Evolutionary conservation across 805 yeast genomes (phyloP), one percentile per base, ranked within the genome.

Genomic region (Saccharomycopsis olivae): DNA sequence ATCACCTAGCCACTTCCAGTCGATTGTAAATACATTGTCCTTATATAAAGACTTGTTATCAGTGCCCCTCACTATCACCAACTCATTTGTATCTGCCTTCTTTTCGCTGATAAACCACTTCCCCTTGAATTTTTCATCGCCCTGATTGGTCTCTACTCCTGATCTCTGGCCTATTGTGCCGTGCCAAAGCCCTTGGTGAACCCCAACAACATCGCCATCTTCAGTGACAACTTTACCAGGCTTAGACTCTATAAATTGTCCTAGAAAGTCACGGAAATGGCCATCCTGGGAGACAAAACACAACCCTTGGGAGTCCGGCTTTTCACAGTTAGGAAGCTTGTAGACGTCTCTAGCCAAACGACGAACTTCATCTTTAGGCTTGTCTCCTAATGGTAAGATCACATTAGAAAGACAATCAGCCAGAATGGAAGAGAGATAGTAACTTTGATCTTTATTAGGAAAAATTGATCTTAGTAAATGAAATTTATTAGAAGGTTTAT

Each of bases 81-180:
- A 58, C 53, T 85, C 85, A 53, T 89, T 89, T 4, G 68, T 64
- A 2, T 62, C 71, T 9, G 60, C 54, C 24, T 73, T 59, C 53
- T 92, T 92, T 17, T 71, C 87, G 49, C 82, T 71, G 1, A 88
- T 85, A 56, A 76, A 85, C 98, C 98, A 92, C 1, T 73, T 65
- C 0, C 97, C 97, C 33, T 70, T 64, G 49, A 71, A 77, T 4
- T 57, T 55, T 1, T 88, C 88, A 49, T 81, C 78, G 0, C 88
- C 89, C 56, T 92, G 97, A 0, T 96, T 96, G 83, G 89, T 71
- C 1, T 85, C 69, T 2, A 87, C 59, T 3, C 88, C 76, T 14
- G 79, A 69, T 47, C 78, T 73, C 59, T 92, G 97, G 0, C 98
- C 98, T 17, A 89, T 75, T 0, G 98, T 92, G n/a, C 85, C 89